Evolutionary conservation across 331 rosid species (phyloP).

Genomic region (Quercus phellos): DNA sequence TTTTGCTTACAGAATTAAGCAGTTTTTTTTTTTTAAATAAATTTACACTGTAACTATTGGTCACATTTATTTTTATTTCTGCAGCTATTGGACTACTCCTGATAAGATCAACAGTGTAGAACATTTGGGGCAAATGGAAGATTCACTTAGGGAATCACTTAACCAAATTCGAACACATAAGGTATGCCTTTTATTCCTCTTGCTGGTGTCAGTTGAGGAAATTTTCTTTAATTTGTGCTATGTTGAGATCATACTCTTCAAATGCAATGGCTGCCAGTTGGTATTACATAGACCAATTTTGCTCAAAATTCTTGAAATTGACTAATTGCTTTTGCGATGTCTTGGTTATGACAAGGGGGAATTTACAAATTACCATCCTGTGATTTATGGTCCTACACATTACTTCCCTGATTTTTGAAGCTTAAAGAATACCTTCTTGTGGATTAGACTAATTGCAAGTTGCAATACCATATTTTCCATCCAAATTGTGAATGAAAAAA

Average conservation of each 20-base stretch:
- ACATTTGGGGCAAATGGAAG: conserved; percentile 63
- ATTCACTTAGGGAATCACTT: conserved; percentile 65
- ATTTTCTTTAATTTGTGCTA: background rate
- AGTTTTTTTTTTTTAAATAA: background rate
- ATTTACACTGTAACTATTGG: background rate
- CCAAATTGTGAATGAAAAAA: too few species aligned
- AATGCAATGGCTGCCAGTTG: background rate
- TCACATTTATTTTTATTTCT: conserved; percentile 21
- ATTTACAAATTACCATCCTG: too few species aligned
- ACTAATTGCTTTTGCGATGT: background rate
- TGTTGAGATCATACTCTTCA: background rate
- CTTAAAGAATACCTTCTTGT: too few species aligned
- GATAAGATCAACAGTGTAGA: conserved; percentile 58
- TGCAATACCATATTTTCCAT: too few species aligned
- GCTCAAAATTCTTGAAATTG: background rate
- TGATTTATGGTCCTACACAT: too few species aligned
- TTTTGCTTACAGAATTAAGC: background rate
- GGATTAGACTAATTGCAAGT: too few species aligned
- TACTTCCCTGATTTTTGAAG: too few species aligned
- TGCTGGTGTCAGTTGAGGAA: background rate
- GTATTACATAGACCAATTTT: background rate
- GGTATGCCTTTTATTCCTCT: conserved; percentile 32
- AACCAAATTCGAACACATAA: conserved; percentile 51
- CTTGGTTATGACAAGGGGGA: background rate
- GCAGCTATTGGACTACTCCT: conserved; percentile 56